Base-by-base conservation (phyloP, 192 early-diverging fungal species). In the Mortierella antarctica region DNA sequence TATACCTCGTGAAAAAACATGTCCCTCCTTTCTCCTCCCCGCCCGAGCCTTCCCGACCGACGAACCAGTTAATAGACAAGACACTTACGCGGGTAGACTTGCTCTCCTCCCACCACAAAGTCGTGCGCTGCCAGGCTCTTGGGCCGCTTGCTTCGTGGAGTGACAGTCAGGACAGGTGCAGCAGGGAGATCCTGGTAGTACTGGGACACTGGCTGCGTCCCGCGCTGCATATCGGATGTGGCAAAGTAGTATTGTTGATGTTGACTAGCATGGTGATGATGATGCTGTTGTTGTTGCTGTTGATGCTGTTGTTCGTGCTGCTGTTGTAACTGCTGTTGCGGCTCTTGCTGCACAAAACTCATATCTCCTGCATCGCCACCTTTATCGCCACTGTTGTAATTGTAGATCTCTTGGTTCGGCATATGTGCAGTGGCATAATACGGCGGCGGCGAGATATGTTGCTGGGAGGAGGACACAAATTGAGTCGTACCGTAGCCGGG, bases 71-170 rank as follows among this genome's bases (percentile, higher is more conserved):
- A 42, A 44, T 45, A 4, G 49, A 17, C 31, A 53, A 41, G 8
- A 20, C 47, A 57, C 53, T 56, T 56, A 56, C 65, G 42, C 12
- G 39, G 21, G 46, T 67, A 67, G 54, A 57, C 44, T 5, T 18
- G 10, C 23, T 44, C 54, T 62, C 12, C 67, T 60, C 46, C 57
- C 41, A 67, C 64, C 5, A 14, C 42, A 31, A 67, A 67, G 44
- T 80, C 65, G 64, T 80, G 70, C 8, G 77, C 77, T 4, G 77
- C 58, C 40, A 80, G 63, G 46, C 77, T 80, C 44, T 80, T 80
- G 40, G 77, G 77, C 12, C 77, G 57, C 39, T 51, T 54, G 21
- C 51, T 48, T 18, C 56, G 63, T 9, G 64, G 45, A 15, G 57
- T 57, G 13, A 47, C 57, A 13, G 69, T 71, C 21, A 46, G 21